Evolutionary conservation across 306 rosid genomes (phyloP).

Genomic region (Neltuma alba): DNA sequence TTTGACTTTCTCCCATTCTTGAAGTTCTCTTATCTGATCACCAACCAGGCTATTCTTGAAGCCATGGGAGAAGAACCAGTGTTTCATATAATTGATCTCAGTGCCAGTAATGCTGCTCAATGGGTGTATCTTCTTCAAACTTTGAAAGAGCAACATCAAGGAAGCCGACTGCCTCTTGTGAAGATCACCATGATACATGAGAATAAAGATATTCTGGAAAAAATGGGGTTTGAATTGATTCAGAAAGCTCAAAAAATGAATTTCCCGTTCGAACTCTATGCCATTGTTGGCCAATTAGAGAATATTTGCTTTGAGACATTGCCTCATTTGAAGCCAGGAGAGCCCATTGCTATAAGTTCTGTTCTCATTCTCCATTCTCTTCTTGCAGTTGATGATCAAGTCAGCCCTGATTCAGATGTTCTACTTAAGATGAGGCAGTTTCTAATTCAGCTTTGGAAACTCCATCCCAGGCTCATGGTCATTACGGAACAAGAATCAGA

Average conservation of each 20-base stretch:
- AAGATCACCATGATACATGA: slow-evolving; percentile 63
- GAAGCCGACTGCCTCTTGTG: slow-evolving; percentile 49
- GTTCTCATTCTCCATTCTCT: slow-evolving; percentile 67
- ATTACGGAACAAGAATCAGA: slow-evolving; percentile 73
- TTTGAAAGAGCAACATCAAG: slow-evolving; percentile 41
- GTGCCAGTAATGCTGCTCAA: slow-evolving; percentile 53
- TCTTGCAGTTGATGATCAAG: slow-evolving; percentile 52
- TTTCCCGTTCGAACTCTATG: slow-evolving; percentile 53
- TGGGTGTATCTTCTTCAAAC: slow-evolving; percentile 57
- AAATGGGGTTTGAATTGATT: slow-evolving; percentile 42
- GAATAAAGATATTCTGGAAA: slow-evolving; percentile 58
- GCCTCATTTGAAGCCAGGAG: slow-evolving; percentile 67
- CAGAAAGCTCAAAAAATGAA: slow-evolving; percentile 57
- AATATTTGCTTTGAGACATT: slow-evolving; percentile 53
- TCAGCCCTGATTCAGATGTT: slow-evolving; percentile 46
- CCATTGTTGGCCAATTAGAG: slow-evolving; percentile 55
- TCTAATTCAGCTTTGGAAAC: slow-evolving; percentile 49
- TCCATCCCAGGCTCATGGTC: slow-evolving; percentile 63
- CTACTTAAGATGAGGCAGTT: slow-evolving; percentile 58
- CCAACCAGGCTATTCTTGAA: slow-evolving; percentile 65
- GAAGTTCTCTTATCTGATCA: slow-evolving; percentile 50
- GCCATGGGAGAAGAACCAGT: slow-evolving; percentile 55
- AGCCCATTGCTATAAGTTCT: slow-evolving; percentile 70
- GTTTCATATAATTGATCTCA: slow-evolving; percentile 70
- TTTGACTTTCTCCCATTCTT: slow-evolving; percentile 41